Conservation (phyloP, 495 filamentous ascomycete species). For the Lichina pygmaea region DNA sequence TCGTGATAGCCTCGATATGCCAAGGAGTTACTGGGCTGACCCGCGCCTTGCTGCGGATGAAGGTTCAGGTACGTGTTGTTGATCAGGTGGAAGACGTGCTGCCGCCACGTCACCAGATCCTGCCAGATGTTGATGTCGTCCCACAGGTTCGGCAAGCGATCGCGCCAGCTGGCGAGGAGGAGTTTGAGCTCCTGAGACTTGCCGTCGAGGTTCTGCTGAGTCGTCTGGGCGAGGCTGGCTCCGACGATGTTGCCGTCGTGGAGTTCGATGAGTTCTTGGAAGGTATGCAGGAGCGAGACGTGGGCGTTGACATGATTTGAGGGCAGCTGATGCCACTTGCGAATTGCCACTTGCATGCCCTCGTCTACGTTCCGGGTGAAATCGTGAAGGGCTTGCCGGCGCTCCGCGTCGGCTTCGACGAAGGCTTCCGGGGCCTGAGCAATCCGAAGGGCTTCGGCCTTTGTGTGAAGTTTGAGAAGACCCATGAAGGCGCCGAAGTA, state of each 20-base stretch:
- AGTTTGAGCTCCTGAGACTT: constrained; percentile 93
- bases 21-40: constrained; percentile 60
- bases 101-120: constrained; percentile 93
- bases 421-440: not conserved
- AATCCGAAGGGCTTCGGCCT: constrained; percentile 34
- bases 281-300: constrained; percentile 83
- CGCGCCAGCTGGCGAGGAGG: constrained; percentile 80
- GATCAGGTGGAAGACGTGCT: constrained; percentile 95
- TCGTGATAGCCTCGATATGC: constrained; percentile 96
- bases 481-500: constrained; percentile 99
- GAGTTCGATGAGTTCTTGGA: constrained; percentile 94
- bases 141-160: constrained; percentile 90
- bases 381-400: constrained; percentile 19
- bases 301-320: constrained; percentile 85
- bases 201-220: constrained; percentile 56
- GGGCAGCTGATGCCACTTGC: constrained; percentile 94
- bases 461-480: constrained; percentile 71
- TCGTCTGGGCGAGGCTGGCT: constrained; percentile 63
- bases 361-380: constrained; percentile 84
- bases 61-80: constrained; percentile 78
- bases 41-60: constrained; percentile 53
- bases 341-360: constrained; percentile 81
- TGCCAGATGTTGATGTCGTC: constrained; percentile 99
- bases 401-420: not conserved
- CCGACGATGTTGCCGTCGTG: constrained; percentile 96